Base-by-base conservation (phyloP, 73 alveolate genomes). In the Paramecium octaurelia region DNA sequence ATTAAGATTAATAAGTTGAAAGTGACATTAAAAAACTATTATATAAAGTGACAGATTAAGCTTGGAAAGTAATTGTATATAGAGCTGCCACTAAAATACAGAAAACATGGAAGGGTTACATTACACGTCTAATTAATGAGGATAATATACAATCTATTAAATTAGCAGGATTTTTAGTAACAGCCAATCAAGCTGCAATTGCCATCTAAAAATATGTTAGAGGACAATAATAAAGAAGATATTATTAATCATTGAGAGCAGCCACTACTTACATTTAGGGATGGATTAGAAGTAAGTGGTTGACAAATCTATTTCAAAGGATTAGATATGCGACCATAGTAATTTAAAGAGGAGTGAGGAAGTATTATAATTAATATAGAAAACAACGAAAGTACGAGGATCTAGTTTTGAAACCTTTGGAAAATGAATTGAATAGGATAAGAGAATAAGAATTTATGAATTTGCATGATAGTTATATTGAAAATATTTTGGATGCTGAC, bases 251-350 rank as follows among this genome's bases (percentile, higher is more conserved):
- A 21, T 24, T 80, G 14, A 80, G 48, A 80, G 16, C 16, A 12
- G 91, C 91, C 14, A 46, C 91, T 38, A 31, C 48, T 6, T 80
- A 44, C 46, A 80, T 80, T 12, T 46, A 80, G 75, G 91, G 91
- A 8, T 80, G 57, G 46, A 31, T 80, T 44, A 80, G 91, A 48
- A 80, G 64, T 42, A 80, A n/a, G 23, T 80, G 91, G 91, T 46
- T 80, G 34, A 80, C n/a, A 1, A 24, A 80, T 42, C 27, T 80
- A 43, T 80, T 42, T 80, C 9, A 44, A 10, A 80, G 91, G 16
- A 46, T 80, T 21, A 80, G 91, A 80, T 80, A 43, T 80, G 91
- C 91, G 6, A 21, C 91, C 0, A 48, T 80, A 1, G 16, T 80
- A 18, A 80, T 80, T 6, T 46, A 80, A 35, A 42, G 91, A 43